Base-by-base conservation (phyloP, 345 rosid genomes). In the Litchi chinensis region DNA sequence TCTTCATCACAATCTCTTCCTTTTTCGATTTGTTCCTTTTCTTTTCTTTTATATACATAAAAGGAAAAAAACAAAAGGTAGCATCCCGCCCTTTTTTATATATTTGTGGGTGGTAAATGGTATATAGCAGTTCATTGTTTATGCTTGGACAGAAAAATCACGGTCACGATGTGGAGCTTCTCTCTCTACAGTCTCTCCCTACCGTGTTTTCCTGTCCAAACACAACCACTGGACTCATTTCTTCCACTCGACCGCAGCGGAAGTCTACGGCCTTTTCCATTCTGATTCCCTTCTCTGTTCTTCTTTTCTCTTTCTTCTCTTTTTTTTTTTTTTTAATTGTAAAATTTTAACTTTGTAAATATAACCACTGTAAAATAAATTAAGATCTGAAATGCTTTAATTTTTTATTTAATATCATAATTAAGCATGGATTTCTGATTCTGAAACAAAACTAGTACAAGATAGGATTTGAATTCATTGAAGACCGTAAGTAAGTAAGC, bases 91-190 rank as follows among this genome's bases (percentile, higher is more conserved):
- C 37, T 32, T 32, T 32, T 32, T 32, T 32, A 32, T 28, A 3
- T 15, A 6, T 16, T 56, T 56, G n/a, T 56, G 16, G 6, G 62
- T 56, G 19, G 13, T 54, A 54, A 4, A 56, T 16, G 5, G 8
- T 4, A 56, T 18, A 62, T 22, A 19, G 5, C 12, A 79, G 76
- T 70, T 60, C 73, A 64, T 50, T 80, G 46, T 62, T 16, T 81
- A 65, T 76, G 80, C 12, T 81, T 81, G 83, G 80, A 81, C 83
- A 81, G 83, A 77, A 77, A 72, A 81, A 81, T 81, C 83, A 81
- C 80, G 83, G 83, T 76, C 77, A 46, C 46, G 60, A 64, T 56
- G 41, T 70, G 21, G 83, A 76, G 60, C 43, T 18, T 75, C 62
- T 26, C 9, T 22, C 2, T 15, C 5, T n/a, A 4, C 12, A 1